Evolutionary conservation across 2,329 filamentous ascomycete species (phyloP).

Genomic region (Verticillium isaacii): DNA sequence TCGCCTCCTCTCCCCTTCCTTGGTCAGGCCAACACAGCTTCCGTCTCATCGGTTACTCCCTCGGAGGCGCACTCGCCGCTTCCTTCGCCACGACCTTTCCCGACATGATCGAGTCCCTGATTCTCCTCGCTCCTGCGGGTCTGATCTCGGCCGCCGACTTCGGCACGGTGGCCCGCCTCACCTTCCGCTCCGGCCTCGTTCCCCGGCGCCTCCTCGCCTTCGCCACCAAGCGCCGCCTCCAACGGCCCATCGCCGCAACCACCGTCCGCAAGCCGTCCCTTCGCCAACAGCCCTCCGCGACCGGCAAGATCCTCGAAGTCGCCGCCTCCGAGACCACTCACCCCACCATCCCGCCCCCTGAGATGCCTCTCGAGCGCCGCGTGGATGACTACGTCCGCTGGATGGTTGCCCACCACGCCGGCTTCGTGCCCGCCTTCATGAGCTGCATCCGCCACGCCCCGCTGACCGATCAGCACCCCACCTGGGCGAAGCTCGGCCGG

Average conservation of each 20-base stretch:
- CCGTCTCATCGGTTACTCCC: slow-evolving; percentile 71
- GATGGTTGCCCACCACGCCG: slow-evolving; percentile 51
- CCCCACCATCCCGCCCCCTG: slow-evolving; percentile 8
- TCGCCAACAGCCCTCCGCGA: slow-evolving; percentile 12
- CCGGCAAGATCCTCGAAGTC: slow-evolving; percentile 29
- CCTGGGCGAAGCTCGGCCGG: slow-evolving; percentile 41
- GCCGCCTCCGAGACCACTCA: slow-evolving; percentile 36
- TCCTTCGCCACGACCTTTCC: slow-evolving; percentile 73
- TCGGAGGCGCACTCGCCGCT: slow-evolving; percentile 74
- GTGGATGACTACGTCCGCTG: slow-evolving; percentile 51
- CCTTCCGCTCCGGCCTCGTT: slow-evolving; percentile 51
- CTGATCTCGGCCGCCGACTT: slow-evolving; percentile 58
- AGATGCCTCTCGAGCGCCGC: slow-evolving; percentile 36
- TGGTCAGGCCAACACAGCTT: slow-evolving; percentile 60
- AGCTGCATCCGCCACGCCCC: slow-evolving; percentile 51
- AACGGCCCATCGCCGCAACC: slow-evolving; percentile 41
- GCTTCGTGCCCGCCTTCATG: slow-evolving; percentile 58
- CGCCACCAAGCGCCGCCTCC: slow-evolving; percentile 43
- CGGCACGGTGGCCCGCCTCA: slow-evolving; percentile 39
- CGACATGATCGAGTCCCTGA: slow-evolving; percentile 60
- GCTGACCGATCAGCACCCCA: slow-evolving; percentile 45
- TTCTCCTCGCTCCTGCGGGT: slow-evolving; percentile 76
- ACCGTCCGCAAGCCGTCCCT: slow-evolving; percentile 20
- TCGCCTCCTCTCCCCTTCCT: slow-evolving; percentile 63
- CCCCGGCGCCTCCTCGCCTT: slow-evolving; percentile 46